Evolutionary conservation across 371 early-diverging fungal genomes (phyloP).

Genomic region (Syncephalastrum racemosum): DNA sequence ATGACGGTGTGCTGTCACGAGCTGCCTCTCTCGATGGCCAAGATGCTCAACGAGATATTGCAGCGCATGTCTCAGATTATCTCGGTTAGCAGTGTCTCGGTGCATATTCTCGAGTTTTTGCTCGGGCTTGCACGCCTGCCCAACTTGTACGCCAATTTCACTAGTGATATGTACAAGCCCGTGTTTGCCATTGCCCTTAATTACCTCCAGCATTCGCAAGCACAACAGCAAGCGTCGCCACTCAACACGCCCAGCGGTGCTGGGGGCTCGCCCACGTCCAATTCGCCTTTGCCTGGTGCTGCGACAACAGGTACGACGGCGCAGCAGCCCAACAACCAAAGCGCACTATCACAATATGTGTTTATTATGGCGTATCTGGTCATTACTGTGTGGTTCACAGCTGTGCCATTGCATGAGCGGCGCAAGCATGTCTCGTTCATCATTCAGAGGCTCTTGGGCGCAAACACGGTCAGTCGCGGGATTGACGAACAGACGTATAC

Average conservation of each 20-base stretch:
- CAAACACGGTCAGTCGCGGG: slow-evolving; percentile 36
- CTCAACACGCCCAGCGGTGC: slow-evolving; percentile 3
- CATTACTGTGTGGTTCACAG: slow-evolving; percentile 86
- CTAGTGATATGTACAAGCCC: slow-evolving; percentile 77
- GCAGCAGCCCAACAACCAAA: slow-evolving; percentile 20
- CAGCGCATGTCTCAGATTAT: slow-evolving; percentile 82
- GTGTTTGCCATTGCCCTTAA: slow-evolving; percentile 93
- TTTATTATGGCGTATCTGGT: slow-evolving; percentile 90
- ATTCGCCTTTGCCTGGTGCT: slow-evolving; percentile 10
- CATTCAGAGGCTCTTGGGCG: slow-evolving; percentile 66
- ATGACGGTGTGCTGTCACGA: slow-evolving; percentile 82
- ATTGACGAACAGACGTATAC: slow-evolving; percentile 85
- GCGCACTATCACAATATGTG: slow-evolving; percentile 76
- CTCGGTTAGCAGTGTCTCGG: slow-evolving; percentile 77
- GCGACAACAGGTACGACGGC: slow-evolving; percentile 5
- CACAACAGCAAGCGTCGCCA: slow-evolving; percentile 52
- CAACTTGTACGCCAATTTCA: slow-evolving; percentile 78
- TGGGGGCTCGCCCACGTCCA: slow-evolving; percentile 20
- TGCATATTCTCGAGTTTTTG: slow-evolving; percentile 89
- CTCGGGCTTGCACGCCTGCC: slow-evolving; percentile 84
- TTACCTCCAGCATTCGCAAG: slow-evolving; percentile 78
- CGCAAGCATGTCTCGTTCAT: slow-evolving; percentile 83
- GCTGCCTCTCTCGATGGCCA: slow-evolving; percentile 75
- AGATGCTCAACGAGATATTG: slow-evolving; percentile 72
- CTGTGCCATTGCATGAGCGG: slow-evolving; percentile 71